Base-by-base conservation (phyloP, 176 grass and related monocot genomes). In the Echinochloa phyllopogon region DNA sequence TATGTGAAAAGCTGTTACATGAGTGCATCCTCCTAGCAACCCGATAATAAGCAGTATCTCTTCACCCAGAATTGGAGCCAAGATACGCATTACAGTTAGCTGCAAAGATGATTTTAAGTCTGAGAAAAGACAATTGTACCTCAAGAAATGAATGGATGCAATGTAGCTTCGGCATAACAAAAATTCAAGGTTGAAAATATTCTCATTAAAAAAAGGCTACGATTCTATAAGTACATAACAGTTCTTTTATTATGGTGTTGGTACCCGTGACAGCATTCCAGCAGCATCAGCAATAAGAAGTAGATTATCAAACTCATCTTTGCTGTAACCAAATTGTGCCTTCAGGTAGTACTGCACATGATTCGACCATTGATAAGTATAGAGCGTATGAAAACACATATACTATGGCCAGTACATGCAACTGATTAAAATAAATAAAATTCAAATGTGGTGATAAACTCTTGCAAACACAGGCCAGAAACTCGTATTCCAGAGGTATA, bases 241-340 rank as follows among this genome's bases (percentile, higher is more conserved):
- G 58, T 55, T 82, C 3, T 65, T 12, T 12, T 65, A 8, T n/a
- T 64, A 23, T 27, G 12, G 18, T 48, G 49, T 40, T 49, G 23
- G 77, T 91, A 96, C 96, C 89, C 96, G 96, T 57, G 93, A 98
- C 2, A 94, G 52, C 72, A 91, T 93, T 78, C 91, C 96, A 23
- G 93, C 87, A 76, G 68, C 62, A 41, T 88, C 91, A 12, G 10
- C 49, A 76, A 95, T 95, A 33, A 98, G 75, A 71, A 96, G 24
- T 75, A 98, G 90, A 85, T 98, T 85, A 70, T 93, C 96, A 86
- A 84, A 98, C 50, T 98, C 89, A n/a, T 95, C 70, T 75, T 96
- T 98, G 91, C 83, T 98, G 71, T 92, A 98, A 40, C 92, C 89
- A 44, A 98, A 98, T 13, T 66, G 91, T 25, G 91, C 96, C 79